phyloP scores from a whole-genome alignment of 805 yeast genomes.

The Lipomyces oligophaga region DNA sequence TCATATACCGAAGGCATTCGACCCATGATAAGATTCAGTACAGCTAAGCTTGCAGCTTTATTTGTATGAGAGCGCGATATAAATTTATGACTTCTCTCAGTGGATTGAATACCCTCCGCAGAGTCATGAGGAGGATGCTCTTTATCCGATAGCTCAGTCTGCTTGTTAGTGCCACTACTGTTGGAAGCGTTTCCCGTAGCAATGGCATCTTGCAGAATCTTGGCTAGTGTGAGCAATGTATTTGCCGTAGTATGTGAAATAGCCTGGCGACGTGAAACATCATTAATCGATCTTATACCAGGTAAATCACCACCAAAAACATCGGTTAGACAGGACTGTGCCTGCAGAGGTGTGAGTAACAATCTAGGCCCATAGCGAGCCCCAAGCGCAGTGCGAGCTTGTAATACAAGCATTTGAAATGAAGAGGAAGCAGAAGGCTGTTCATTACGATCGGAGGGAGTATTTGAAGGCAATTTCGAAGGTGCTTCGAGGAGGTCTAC shows the following conservation, averaged over 20 bases:
- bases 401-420: constrained; percentile 11
- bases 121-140: background rate
- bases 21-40: constrained; percentile 31
- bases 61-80: background rate
- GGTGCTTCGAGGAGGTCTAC: background rate
- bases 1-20: constrained; percentile 32
- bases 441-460: background rate
- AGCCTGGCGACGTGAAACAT: constrained; percentile 17
- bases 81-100: too few relatives aligned
- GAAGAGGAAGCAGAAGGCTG: constrained; percentile 5
- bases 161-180: background rate
- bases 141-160: background rate
- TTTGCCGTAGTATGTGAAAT: constrained; percentile 30
- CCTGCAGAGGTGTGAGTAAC: constrained; percentile 20
- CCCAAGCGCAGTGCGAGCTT: constrained; percentile 14
- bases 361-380: constrained; percentile 8
- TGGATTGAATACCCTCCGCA: background rate
- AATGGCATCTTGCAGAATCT: constrained; percentile 37
- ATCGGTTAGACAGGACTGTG: constrained; percentile 25
- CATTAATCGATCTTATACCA: constrained; percentile 6
- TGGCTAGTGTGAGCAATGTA: constrained; percentile 37
- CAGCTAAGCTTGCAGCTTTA: constrained; percentile 14
- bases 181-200: constrained; percentile 30
- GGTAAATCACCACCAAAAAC: constrained; percentile 26
- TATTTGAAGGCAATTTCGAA: too few relatives aligned